Conservation (phyloP, 108 stramenopile genomes). For the Cylindrotheca closterium region DNA sequence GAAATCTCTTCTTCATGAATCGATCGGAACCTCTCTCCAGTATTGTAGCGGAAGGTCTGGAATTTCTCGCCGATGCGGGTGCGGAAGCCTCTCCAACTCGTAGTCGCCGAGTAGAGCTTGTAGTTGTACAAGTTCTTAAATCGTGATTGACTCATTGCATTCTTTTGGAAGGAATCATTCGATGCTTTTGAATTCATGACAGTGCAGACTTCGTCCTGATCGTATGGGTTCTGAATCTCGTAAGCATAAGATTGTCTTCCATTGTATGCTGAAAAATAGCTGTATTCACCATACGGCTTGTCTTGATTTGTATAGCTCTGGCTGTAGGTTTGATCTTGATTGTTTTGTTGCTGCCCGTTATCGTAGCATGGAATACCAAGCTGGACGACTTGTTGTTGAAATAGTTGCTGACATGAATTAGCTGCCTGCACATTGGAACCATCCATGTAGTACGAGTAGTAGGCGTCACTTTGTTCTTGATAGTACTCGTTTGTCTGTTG, state of each 20-base stretch:
- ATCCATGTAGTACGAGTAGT: not conserved
- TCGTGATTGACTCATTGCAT: not conserved
- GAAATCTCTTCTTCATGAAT: not conserved
- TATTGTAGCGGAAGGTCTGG: not conserved
- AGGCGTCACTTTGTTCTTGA: not conserved
- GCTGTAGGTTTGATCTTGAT: not conserved
- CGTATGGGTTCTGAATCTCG: not conserved
- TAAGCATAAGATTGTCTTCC: not conserved
- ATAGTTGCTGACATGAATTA: not conserved
- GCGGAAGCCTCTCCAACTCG: not conserved
- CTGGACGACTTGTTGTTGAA: not conserved
- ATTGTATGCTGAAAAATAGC: no score
- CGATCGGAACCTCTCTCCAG: not conserved
- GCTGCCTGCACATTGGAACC: not conserved
- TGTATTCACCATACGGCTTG: not conserved
- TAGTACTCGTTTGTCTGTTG: slow-evolving; percentile 2
- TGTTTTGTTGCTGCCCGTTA: not conserved
- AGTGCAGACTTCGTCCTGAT: not conserved
- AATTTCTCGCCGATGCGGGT: not conserved
- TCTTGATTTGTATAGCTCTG: no score
- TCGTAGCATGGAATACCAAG: not conserved
- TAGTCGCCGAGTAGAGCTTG: not conserved
- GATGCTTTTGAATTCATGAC: not conserved
- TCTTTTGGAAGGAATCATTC: not conserved
- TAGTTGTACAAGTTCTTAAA: not conserved